Evolutionary conservation across 1,284 basidiomycete species (phyloP), one percentile per base, ranked within the genome.

Genomic region (Ustilago curta): DNA sequence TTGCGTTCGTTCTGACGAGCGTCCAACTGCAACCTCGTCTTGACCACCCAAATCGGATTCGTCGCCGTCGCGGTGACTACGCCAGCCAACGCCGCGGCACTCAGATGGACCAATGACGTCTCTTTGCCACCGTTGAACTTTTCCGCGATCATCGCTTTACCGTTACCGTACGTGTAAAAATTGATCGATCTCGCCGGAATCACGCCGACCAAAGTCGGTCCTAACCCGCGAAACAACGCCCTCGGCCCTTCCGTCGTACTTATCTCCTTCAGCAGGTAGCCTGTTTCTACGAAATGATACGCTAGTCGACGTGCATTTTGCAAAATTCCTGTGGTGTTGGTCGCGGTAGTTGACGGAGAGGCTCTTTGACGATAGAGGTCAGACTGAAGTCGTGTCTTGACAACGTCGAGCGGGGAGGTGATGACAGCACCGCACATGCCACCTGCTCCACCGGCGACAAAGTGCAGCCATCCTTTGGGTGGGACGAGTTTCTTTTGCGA

Each of bases 41-140:
- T 98, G 76, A 99, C 93, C 42, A 99, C 95, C 96, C 96, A 99
- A 48, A 99, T 97, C 0, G 96, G 96, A 84, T 98, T 98, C 18
- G 96, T 98, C 11, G 90, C 93, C 0, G 94, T 92, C 1, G 95
- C 90, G 0, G 96, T 99, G 31, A 89, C 88, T 72, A 98, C 87
- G 8, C 88, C 88, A 0, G 96, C 96, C 5, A 91, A 83, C 0
- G 94, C 92, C 0, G 95, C 97, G 0, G 96, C 93, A 6, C 87
- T 82, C 16, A 99, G 90, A 84, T 99, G 95, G 0, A 99, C 90
- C 67, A 90, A 88, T 0, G 92, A 88, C 83, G 93, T 94, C 85
- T 97, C 94, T 67, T 90, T 86, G 1, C 95, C 93, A 25, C 65
- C 80, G 82, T 95, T 94, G 86, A 97, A 93, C 19, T 88, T 85